phyloP scores from a whole-genome alignment of 2,329 filamentous ascomycete genomes.

The Bipolaris bicolor region DNA sequence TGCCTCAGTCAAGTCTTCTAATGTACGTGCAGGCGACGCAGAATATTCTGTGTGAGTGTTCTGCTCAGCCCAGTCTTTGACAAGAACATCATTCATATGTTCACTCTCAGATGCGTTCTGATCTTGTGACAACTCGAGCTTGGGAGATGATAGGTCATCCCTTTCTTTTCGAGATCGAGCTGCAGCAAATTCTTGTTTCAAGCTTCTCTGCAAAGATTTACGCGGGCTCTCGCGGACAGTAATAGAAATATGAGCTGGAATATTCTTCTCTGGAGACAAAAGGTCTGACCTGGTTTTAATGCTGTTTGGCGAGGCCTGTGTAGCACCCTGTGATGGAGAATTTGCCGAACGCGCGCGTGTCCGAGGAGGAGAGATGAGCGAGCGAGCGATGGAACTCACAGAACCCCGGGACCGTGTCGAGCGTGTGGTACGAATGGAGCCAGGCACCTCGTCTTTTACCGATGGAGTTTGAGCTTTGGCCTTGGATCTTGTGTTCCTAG shows the following conservation, averaged over 20 bases:
- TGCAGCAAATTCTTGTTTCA: constrained; percentile 14
- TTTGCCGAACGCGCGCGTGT: constrained; percentile 24
- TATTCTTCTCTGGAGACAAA: constrained; percentile 26
- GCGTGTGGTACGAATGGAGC: constrained; percentile 19
- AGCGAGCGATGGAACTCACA: constrained; percentile 20
- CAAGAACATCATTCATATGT: constrained; percentile 30
- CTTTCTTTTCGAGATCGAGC: constrained; percentile 15
- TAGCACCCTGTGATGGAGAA: constrained; percentile 26
- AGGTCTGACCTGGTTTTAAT: constrained; percentile 39
- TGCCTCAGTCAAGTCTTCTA: constrained; percentile 24
- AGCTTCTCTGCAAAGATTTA: constrained; percentile 20
- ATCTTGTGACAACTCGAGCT: constrained; percentile 34
- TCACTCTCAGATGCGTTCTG: constrained; percentile 28
- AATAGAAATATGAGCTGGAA: not conserved
- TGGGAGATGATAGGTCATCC: constrained; percentile 22
- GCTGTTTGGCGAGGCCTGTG: constrained; percentile 35
- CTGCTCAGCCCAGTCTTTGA: constrained; percentile 44
- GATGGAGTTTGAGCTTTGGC: constrained; percentile 34
- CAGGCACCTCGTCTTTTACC: constrained; percentile 20
- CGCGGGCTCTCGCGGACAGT: constrained; percentile 18
- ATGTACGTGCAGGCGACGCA: constrained; percentile 33
- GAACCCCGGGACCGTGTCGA: constrained; percentile 29
- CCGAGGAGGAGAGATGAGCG: constrained; percentile 27
- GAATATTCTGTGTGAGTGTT: constrained; percentile 35
- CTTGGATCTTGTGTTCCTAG: constrained; percentile 43